Evolutionary conservation across 192 early-diverging fungal genomes (phyloP).

Genomic region (Podila epigama): DNA sequence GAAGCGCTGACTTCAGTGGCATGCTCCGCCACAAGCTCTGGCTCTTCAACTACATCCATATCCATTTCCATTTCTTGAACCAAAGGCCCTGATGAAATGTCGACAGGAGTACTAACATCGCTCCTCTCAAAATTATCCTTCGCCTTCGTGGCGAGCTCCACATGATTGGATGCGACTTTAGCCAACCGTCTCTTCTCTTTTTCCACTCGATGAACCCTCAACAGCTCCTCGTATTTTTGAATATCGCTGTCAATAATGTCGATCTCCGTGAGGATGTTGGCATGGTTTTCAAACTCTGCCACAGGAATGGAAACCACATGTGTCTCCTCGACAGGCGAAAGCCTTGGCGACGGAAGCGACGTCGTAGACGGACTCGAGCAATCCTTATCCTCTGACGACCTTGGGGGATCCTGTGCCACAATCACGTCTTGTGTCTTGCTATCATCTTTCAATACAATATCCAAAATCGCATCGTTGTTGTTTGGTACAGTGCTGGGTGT

Average conservation of each 20-base stretch:
- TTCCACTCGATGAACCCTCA: conserved; percentile 6
- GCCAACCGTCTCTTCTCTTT: conserved; percentile 8
- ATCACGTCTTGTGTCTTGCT: not conserved
- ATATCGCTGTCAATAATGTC: conserved; percentile 40
- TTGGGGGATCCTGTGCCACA: not conserved
- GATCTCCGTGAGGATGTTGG: conserved; percentile 29
- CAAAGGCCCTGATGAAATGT: too few relatives aligned
- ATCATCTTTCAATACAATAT: not conserved
- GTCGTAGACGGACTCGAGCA: conserved; percentile 13
- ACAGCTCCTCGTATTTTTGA: conserved; percentile 18
- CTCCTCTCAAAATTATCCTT: too few relatives aligned
- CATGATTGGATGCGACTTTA: too few relatives aligned
- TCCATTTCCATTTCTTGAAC: too few relatives aligned
- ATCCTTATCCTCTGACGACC: not conserved
- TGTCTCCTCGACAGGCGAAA: conserved; percentile 5
- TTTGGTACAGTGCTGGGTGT: too few relatives aligned
- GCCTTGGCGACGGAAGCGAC: conserved; percentile 15
- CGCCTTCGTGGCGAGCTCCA: too few relatives aligned
- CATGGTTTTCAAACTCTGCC: conserved; percentile 27
- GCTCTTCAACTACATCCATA: conserved; percentile 3
- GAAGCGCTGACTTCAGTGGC: too few relatives aligned
- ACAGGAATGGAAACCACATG: not conserved
- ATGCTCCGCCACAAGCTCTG: not conserved
- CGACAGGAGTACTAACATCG: too few relatives aligned
- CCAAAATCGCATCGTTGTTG: too few relatives aligned